These are phyloP conservation scores for Brassica rapa DNA, from an alignment of 345 rosid genomes.

Conservation along the genomic window DNA sequence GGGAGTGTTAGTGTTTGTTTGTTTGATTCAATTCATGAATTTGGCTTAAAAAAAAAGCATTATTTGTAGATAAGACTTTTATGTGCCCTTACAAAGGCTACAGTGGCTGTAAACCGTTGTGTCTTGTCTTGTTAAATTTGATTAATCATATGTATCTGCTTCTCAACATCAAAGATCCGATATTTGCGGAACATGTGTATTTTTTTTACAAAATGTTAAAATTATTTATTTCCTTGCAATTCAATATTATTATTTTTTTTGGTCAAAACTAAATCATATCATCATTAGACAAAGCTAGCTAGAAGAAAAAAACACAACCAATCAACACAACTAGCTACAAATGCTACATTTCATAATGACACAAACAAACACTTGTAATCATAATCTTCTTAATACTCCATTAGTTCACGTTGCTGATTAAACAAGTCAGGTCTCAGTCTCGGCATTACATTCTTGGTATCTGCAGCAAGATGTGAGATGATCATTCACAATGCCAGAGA, in stretches of 20 bases:
- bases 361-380: not conserved
- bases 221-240: not conserved
- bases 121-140: not conserved
- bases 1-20: not conserved
- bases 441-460: not conserved
- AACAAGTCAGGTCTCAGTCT: not conserved
- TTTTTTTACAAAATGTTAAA: not conserved
- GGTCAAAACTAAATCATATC: not conserved
- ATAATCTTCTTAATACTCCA: not conserved
- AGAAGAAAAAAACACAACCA: not conserved
- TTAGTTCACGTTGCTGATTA: not conserved
- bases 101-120: not conserved
- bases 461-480: constrained; percentile 51
- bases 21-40: not conserved
- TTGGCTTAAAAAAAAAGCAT: not conserved
- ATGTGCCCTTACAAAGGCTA: not conserved
- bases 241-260: not conserved
- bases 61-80: not conserved
- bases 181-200: not conserved
- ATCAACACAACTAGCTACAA: not conserved
- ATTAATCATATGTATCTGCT: not conserved
- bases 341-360: not conserved
- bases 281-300: not conserved
- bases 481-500: constrained; percentile 72
- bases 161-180: not conserved